Percentiles rank a stretch among this genome's conserved stretches.
Conservation (phyloP, 2,329 filamentous ascomycete genomes). For the Blumeriella jaapii region DNA sequence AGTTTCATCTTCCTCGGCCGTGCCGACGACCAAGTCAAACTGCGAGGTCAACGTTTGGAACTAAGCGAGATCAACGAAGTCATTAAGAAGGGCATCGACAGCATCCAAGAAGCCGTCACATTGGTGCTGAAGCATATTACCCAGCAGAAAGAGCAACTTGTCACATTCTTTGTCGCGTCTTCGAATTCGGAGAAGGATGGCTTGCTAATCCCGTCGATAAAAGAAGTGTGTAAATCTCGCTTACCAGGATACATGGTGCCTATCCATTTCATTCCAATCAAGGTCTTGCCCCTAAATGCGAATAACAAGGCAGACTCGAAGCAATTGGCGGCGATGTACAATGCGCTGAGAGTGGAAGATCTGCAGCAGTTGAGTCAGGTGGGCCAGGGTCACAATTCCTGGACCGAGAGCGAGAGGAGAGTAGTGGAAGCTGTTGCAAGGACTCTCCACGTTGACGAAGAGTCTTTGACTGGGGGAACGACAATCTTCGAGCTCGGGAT, state of each 20-base stretch:
- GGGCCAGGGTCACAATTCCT: slow-evolving; percentile 23
- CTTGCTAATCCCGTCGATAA: slow-evolving; percentile 35
- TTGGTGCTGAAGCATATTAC: slow-evolving; percentile 61
- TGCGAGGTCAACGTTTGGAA: slow-evolving; percentile 80
- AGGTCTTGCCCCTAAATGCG: slow-evolving; percentile 64
- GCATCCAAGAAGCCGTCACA: slow-evolving; percentile 58
- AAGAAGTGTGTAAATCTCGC: slow-evolving; percentile 52
- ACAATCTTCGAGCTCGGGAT: slow-evolving; percentile 80
- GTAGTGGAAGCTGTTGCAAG: slow-evolving; percentile 44
- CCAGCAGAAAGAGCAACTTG: slow-evolving; percentile 70
- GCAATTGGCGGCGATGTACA: slow-evolving; percentile 54
- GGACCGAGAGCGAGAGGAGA: slow-evolving; percentile 31
- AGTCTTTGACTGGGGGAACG: slow-evolving; percentile 36
- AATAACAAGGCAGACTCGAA: slow-evolving; percentile 86
- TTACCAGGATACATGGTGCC: slow-evolving; percentile 87
- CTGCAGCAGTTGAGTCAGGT: slow-evolving; percentile 44
- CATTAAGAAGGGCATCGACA: slow-evolving; percentile 50
- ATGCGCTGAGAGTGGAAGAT: slow-evolving; percentile 42
- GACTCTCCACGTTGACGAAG: slow-evolving; percentile 27
- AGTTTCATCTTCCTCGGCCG: slow-evolving; percentile 82
- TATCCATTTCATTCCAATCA: slow-evolving; percentile 64
- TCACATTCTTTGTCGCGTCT: slow-evolving; percentile 56
- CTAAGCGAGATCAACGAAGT: slow-evolving; percentile 84
- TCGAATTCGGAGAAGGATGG: slow-evolving; percentile 23
- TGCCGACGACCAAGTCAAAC: slow-evolving; percentile 84